Evolutionary conservation across 1,139 yeast species (phyloP).

Genomic region (Yamadazyma jaroonii): DNA sequence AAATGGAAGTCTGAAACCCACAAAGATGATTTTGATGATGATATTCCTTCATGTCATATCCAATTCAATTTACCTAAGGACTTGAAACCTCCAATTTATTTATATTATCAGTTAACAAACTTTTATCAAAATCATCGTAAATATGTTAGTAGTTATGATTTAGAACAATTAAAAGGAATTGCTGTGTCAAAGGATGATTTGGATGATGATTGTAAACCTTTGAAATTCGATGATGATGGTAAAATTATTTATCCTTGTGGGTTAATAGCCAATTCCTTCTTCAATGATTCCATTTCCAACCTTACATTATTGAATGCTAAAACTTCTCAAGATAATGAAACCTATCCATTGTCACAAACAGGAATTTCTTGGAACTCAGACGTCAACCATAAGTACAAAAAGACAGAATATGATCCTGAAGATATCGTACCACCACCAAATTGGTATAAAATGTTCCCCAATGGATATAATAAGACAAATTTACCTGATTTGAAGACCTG

Average conservation of each 20-base stretch:
- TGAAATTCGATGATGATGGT: constrained; percentile 37
- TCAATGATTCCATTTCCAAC: constrained; percentile 75
- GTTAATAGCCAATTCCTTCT: constrained; percentile 85
- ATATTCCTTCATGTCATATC: constrained; percentile 46
- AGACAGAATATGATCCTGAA: constrained; percentile 64
- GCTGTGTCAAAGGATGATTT: constrained; percentile 50
- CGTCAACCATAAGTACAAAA: constrained; percentile 65
- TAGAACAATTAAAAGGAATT: constrained; percentile 60
- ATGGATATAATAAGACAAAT: constrained; percentile 83
- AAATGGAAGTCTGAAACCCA: constrained; percentile 50
- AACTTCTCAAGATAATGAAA: constrained; percentile 38
- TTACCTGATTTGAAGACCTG: constrained; percentile 60
- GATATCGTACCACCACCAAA: constrained; percentile 95
- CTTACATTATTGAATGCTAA: constrained; percentile 45
- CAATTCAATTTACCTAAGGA: constrained; percentile 60
- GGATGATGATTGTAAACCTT: constrained; percentile 57
- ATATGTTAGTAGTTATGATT: constrained; percentile 68
- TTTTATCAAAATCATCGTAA: constrained; percentile 78
- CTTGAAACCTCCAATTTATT: constrained; percentile 56
- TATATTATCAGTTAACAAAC: constrained; percentile 70
- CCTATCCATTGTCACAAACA: constrained; percentile 60
- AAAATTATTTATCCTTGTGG: constrained; percentile 82
- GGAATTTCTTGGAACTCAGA: constrained; percentile 91
- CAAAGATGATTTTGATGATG: constrained; percentile 34
- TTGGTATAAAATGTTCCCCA: constrained; percentile 82